A percentile compares a stretch with the other conserved stretches of the same genome.
phyloP scores from a whole-genome alignment of 2,329 filamentous ascomycete genomes.

The Harringtonia lauricola region DNA sequence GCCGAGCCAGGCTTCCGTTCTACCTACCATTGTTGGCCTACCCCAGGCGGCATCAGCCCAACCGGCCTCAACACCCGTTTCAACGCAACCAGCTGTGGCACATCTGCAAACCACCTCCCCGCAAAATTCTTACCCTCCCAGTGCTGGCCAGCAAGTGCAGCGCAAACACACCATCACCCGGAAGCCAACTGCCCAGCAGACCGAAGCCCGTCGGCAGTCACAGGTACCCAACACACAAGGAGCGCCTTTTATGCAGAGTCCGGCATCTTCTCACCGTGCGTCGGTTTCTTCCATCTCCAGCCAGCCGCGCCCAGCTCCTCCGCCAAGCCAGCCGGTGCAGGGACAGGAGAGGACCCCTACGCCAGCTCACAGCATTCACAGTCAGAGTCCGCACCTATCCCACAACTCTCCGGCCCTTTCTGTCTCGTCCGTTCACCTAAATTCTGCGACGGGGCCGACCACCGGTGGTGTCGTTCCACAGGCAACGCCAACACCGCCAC shows the following conservation, averaged over 20 bases:
- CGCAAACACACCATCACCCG: too few species aligned
- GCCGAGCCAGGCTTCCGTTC: too few species aligned
- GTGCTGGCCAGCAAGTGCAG: too few species aligned
- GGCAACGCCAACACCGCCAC: background rate
- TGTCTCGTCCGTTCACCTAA: slow-evolving; percentile 5
- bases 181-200: too few species aligned
- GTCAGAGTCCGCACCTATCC: slow-evolving; percentile 5
- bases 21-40: too few species aligned
- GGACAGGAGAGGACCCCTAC: background rate
- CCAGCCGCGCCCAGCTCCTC: background rate
- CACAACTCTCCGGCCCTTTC: slow-evolving; percentile 6
- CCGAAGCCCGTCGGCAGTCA: background rate
- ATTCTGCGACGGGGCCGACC: slow-evolving; percentile 1
- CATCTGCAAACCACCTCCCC: too few species aligned
- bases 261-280: background rate
- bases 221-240: background rate
- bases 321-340: background rate
- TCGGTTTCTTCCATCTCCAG: slow-evolving; percentile 6
- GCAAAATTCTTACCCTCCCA: too few species aligned
- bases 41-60: too few species aligned
- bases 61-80: too few species aligned
- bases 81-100: too few species aligned
- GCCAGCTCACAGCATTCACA: slow-evolving; percentile 1
- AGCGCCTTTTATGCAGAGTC: background rate
- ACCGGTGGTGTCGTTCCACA: background rate